Conservation (phyloP, 345 rosid species). For the Salix dunnii region DNA sequence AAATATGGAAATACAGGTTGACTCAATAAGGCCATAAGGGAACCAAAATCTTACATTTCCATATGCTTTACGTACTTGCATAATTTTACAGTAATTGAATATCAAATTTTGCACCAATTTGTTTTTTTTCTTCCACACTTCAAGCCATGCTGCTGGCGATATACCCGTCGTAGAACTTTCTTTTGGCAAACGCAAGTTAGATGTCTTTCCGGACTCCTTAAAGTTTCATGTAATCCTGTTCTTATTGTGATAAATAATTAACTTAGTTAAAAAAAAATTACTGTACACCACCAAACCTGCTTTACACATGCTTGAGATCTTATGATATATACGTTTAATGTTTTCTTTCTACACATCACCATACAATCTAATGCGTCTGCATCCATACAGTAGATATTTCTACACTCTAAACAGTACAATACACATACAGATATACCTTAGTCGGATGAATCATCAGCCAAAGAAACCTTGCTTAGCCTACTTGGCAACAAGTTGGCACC, state of each 20-base stretch:
- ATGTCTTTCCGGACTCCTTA: background rate
- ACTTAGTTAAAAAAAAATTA: no score
- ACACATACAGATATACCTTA: slow-evolving; percentile 1
- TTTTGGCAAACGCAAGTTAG: background rate
- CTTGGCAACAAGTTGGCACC: slow-evolving; percentile 33
- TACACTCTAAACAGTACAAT: background rate
- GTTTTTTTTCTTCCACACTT: background rate
- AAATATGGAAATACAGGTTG: no score
- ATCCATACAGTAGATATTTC: background rate
- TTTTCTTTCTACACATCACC: background rate
- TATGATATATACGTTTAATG: no score
- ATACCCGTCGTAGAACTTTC: background rate
- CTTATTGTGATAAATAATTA: no score
- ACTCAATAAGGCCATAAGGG: no score
- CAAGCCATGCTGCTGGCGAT: background rate
- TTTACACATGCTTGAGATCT: background rate
- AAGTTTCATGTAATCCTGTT: background rate
- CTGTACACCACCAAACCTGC: no score
- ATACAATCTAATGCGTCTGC: no score
- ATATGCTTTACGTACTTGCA: background rate
- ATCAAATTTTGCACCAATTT: background rate
- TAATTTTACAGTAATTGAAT: background rate
- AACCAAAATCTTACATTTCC: background rate
- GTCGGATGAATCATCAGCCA: slow-evolving; percentile 34
- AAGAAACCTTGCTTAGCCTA: slow-evolving; percentile 52